phyloP scores from a whole-genome alignment of 108 stramenopile genomes.

The Nannochloropsis granulata region DNA sequence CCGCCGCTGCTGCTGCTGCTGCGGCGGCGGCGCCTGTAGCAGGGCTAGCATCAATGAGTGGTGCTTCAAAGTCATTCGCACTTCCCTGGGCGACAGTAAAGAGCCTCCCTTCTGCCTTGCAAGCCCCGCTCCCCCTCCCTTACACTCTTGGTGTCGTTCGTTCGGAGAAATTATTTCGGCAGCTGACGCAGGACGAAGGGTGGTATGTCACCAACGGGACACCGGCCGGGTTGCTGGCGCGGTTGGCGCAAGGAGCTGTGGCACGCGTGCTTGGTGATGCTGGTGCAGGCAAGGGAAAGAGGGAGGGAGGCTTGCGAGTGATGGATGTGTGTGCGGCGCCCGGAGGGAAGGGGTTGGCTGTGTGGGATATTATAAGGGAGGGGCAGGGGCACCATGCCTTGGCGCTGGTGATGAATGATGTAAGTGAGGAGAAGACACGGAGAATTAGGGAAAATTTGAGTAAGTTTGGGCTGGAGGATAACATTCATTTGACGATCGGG shows the following conservation, averaged over 20 bases:
- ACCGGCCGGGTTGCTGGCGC: not conserved
- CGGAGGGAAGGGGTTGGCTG: not conserved
- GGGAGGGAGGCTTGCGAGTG: not conserved
- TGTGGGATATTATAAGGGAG: not conserved
- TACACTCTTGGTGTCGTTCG: not conserved
- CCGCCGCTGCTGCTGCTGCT: not conserved
- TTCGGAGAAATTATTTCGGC: not conserved
- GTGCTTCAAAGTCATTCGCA: not conserved
- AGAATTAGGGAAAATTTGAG: not conserved
- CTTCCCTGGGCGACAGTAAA: not conserved
- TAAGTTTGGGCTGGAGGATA: not conserved
- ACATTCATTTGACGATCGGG: not conserved
- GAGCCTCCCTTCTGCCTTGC: not conserved
- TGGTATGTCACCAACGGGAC: not conserved
- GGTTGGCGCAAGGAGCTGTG: not conserved
- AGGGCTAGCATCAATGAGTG: not conserved
- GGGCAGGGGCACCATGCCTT: not conserved
- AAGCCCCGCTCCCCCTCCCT: not conserved
- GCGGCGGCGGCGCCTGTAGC: not conserved
- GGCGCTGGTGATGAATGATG: not conserved
- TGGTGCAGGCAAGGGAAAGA: not conserved
- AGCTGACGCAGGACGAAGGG: not conserved
- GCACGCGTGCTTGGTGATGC: not conserved
- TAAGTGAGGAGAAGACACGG: not conserved
- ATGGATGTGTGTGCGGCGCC: not conserved